phyloP scores from a whole-genome alignment of 2,329 filamentous ascomycete species.

The Thermomyces lanuginosus region DNA sequence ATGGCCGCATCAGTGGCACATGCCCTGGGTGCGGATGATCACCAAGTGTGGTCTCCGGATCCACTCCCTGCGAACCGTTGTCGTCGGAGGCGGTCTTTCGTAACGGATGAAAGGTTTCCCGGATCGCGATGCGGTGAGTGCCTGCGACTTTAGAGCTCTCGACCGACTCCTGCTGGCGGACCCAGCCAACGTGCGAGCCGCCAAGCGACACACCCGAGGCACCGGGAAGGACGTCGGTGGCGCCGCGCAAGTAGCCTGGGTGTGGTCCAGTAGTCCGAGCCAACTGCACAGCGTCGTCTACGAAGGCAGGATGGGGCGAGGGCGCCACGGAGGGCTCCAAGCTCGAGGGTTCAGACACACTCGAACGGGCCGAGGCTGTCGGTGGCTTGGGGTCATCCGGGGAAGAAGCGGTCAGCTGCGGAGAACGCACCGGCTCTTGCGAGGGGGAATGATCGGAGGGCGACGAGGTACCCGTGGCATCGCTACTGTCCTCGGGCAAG shows the following conservation, averaged over 20 bases:
- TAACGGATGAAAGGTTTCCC: conserved; percentile 10
- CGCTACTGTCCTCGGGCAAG: conserved; percentile 32
- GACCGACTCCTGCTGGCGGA: conserved; percentile 11
- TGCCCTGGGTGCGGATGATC: conserved; percentile 8
- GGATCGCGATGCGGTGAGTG: conserved; percentile 6
- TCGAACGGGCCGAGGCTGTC: conserved; percentile 11
- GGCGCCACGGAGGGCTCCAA: conserved; percentile 1
- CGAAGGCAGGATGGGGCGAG: conserved; percentile 14
- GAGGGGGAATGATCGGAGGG: too few relatives aligned
- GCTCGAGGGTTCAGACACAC: conserved; percentile 2
- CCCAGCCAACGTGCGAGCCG: conserved; percentile 12
- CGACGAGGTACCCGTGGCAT: conserved; percentile 14
- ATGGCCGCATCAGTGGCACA: conserved; percentile 10
- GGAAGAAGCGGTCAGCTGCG: too few relatives aligned
- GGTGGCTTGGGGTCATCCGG: conserved; percentile 14
- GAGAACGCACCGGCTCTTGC: conserved; percentile 15
- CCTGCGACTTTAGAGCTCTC: conserved; percentile 7
- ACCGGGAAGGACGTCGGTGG: conserved; percentile 12
- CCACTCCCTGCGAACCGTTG: conserved; percentile 11
- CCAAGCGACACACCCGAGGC: conserved; percentile 14
- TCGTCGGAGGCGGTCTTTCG: conserved; percentile 12
- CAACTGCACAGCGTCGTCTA: conserved; percentile 26
- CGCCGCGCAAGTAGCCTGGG: conserved; percentile 7
- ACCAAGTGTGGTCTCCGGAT: conserved; percentile 14
- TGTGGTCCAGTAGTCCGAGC: conserved; percentile 16